Percentiles rank a stretch among this genome's conserved stretches.
These are phyloP conservation scores for Nymphaea colorata DNA, from an alignment of 164 flowering plant species.

Conservation along the genomic window DNA sequence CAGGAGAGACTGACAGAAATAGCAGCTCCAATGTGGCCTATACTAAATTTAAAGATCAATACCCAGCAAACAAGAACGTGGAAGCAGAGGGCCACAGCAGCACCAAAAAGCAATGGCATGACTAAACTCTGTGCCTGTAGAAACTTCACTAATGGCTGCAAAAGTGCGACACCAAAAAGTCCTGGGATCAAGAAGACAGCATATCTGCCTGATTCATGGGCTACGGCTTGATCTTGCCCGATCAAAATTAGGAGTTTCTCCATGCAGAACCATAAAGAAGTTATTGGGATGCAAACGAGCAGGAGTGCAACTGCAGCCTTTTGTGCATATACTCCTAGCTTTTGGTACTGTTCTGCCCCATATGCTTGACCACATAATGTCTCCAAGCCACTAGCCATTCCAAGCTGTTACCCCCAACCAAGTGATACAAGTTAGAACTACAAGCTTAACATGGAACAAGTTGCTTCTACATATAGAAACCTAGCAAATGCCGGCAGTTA, in stretches of 20 bases:
- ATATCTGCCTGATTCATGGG: slow-evolving; percentile 40
- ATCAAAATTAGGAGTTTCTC: slow-evolving; percentile 27
- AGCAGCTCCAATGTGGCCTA: slow-evolving; percentile 35
- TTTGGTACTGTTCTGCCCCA: slow-evolving; percentile 44
- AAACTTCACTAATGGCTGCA: slow-evolving; percentile 32
- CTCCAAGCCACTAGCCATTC: slow-evolving; percentile 49
- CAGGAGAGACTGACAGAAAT: slow-evolving; percentile 25
- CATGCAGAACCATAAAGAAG: slow-evolving; percentile 34
- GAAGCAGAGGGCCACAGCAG: slow-evolving; percentile 17
- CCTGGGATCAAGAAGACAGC: slow-evolving; percentile 33
- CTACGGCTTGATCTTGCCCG: slow-evolving; percentile 45
- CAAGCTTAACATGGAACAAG: too few species aligned
- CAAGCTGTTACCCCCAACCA: slow-evolving; percentile 22
- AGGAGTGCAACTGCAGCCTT: slow-evolving; percentile 29
- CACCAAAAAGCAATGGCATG: slow-evolving; percentile 30
- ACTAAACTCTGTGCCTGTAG: slow-evolving; percentile 38
- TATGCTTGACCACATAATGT: slow-evolving; percentile 55
- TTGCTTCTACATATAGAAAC: too few species aligned
- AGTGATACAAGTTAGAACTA: too few species aligned
- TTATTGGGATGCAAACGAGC: slow-evolving; percentile 32
- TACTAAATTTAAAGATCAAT: slow-evolving; percentile 31
- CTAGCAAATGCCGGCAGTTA: too few species aligned
- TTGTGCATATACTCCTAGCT: slow-evolving; percentile 30
- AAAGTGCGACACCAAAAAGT: slow-evolving; percentile 32
- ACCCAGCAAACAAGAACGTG: slow-evolving; percentile 46